These are phyloP conservation scores for Alternaria infectoria DNA, from an alignment of 2,329 filamentous ascomycete species.

Conservation along the genomic window DNA sequence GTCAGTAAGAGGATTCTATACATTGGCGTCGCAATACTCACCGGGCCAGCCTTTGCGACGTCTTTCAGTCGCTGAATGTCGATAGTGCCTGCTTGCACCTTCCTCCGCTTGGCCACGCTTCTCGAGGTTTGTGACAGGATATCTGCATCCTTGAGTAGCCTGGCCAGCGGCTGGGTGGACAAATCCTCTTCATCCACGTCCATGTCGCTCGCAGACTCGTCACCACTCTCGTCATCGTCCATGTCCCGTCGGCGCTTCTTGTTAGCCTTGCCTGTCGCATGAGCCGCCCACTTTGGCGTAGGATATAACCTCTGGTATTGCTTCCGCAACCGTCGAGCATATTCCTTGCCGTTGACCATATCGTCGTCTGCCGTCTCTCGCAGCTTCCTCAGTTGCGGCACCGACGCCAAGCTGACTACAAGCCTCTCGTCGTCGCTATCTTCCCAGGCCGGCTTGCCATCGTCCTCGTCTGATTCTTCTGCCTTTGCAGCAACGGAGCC, in stretches of 20 bases:
- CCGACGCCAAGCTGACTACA: constrained; percentile 78
- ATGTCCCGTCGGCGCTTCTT: constrained; percentile 57
- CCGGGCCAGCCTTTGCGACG: constrained; percentile 76
- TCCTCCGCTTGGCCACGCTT: constrained; percentile 65
- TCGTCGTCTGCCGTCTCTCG: constrained; percentile 83
- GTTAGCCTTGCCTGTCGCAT: constrained; percentile 50
- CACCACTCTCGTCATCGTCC: constrained; percentile 49
- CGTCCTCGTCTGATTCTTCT: constrained; percentile 47
- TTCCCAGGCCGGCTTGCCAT: constrained; percentile 73
- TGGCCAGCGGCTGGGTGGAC: constrained; percentile 78
- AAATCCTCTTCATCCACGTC: constrained; percentile 56
- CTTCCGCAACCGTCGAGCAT: constrained; percentile 76
- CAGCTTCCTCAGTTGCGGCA: constrained; percentile 80
- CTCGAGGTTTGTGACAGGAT: constrained; percentile 64
- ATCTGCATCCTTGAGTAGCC: constrained; percentile 76
- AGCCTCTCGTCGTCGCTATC: constrained; percentile 95
- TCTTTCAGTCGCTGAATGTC: constrained; percentile 91
- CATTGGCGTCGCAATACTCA: constrained; percentile 43
- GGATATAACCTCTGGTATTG: constrained; percentile 74
- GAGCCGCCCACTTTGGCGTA: constrained; percentile 65
- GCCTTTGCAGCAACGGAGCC: constrained; percentile 50
- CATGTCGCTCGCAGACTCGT: constrained; percentile 63
- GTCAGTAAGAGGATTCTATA: constrained; percentile 16
- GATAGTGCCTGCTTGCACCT: constrained; percentile 83
- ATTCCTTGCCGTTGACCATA: constrained; percentile 83